Base-by-base conservation (phyloP, 257 asterid species). In the Gentiana dahurica region DNA sequence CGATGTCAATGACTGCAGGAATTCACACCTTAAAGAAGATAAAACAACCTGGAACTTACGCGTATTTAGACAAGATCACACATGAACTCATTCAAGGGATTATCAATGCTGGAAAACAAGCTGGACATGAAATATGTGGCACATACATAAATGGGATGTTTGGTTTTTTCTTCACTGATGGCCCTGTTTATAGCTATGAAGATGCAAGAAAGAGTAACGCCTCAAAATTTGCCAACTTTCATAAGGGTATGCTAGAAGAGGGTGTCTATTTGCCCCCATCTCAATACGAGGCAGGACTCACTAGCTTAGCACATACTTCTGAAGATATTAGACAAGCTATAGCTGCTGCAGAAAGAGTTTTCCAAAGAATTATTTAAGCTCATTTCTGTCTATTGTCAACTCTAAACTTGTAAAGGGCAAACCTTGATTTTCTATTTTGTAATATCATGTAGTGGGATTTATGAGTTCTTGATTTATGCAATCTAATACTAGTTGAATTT, bases 1-100 rank as follows among this genome's bases (percentile, higher is more conserved):
- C 99, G 1, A 62, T 92, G 73, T 97, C 97, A 59, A 92, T 92
- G 99, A 85, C 99, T 49, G 99, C 99, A 2, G 99, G 99, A 44
- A 88, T 92, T 64, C 94, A 85, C 76, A 92, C 97, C 3, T 95
- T 92, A 33, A 81, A 81, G 80, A 79, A 94, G 65, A 77, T 92
- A 49, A 65, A 79, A 47, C 61, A 79, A 61, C 77, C 82, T 4
- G 97, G 95, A 34, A 76, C 84, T 1, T 92, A 92, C 8, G 97
- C 82, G 0, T 76, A 88, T 78, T 65, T 92, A 76, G 64, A 85
- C 74, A 79, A 77, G 79, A 68, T 92, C 60, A 92, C 95, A 0
- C 65, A 90, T 13, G 87, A 85, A 65, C 91, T 92, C 48, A 60
- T 75, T 49, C 63, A 79, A 47, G 97, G 99, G 8, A 70, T 92